A percentile compares a stretch with the other conserved stretches of the same genome.
These are phyloP conservation scores for Podaxis sp. DNA, from an alignment of 768 basidiomycete genomes.

Conservation along the genomic window DNA sequence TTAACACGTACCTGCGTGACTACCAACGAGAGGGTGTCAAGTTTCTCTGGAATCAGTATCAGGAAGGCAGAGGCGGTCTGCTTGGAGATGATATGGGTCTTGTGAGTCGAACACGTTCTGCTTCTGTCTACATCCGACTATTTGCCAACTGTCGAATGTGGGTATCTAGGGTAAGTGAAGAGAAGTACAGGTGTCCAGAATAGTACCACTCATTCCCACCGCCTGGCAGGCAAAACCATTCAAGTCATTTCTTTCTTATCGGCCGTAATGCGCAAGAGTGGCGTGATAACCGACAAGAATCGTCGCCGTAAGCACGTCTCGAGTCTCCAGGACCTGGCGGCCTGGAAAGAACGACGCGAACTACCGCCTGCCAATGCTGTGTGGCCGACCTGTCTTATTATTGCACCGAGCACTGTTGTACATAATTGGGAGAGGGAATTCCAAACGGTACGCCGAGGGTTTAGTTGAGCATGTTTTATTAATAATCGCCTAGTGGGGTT, in stretches of 20 bases:
- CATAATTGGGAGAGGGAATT: slow-evolving; percentile 92
- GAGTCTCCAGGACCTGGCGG: slow-evolving; percentile 54
- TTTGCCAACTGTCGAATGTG: background rate
- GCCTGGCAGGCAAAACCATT: slow-evolving; percentile 79
- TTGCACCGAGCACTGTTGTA: slow-evolving; percentile 83
- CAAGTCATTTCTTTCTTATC: slow-evolving; percentile 89
- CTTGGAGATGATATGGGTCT: slow-evolving; percentile 97
- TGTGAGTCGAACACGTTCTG: slow-evolving; percentile 31
- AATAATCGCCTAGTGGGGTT: slow-evolving; percentile 72
- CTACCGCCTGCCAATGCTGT: slow-evolving; percentile 66
- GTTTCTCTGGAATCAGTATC: slow-evolving; percentile 79
- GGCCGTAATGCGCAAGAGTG: slow-evolving; percentile 87
- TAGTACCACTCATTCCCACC: slow-evolving; percentile 14
- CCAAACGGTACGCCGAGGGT: slow-evolving; percentile 51
- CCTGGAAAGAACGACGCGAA: slow-evolving; percentile 51
- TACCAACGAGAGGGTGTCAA: slow-evolving; percentile 88
- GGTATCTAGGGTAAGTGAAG: slow-evolving; percentile 18
- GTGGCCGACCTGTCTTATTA: slow-evolving; percentile 89
- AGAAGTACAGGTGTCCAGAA: slow-evolving; percentile 2
- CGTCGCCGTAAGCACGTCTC: slow-evolving; percentile 71
- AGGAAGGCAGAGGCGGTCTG: slow-evolving; percentile 69
- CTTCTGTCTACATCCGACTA: background rate
- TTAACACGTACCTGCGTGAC: slow-evolving; percentile 85
- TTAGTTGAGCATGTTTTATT: background rate
- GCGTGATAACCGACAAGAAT: slow-evolving; percentile 59